These are phyloP conservation scores for Pyricularia grisea DNA, from an alignment of 2,329 filamentous ascomycete genomes.

Conservation along the genomic window DNA sequence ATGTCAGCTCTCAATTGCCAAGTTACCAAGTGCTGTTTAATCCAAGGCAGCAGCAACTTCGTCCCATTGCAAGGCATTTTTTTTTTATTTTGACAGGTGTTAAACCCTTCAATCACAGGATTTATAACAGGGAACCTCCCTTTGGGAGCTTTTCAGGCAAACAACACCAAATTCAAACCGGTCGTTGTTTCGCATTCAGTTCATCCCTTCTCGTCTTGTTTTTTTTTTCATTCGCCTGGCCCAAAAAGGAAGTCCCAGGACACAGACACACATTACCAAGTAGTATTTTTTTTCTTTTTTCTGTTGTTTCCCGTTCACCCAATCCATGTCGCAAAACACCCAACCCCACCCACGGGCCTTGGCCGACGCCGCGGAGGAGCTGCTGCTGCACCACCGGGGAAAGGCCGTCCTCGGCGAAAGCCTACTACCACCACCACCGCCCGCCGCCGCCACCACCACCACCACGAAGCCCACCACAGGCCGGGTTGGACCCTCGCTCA, in stretches of 20 bases:
- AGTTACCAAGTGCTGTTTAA: neutral
- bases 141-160: neutral
- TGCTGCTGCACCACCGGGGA: neutral
- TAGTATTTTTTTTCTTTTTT: too few species aligned
- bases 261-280: too few species aligned
- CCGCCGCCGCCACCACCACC: neutral
- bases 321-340: neutral
- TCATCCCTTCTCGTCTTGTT: neutral
- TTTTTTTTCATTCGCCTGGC: too few species aligned
- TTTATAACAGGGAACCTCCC: neutral
- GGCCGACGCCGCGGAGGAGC: neutral
- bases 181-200: neutral
- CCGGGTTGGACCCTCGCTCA: slow-evolving; percentile 20
- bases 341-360: neutral
- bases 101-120: neutral
- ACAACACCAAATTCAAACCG: too few species aligned
- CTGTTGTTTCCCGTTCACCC: too few species aligned
- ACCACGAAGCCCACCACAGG: neutral
- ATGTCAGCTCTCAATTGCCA: neutral
- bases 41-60: neutral
- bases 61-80: neutral
- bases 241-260: neutral
- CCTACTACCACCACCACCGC: neutral
- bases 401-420: neutral
- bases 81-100: neutral